Conservation (phyloP, 495 filamentous ascomycete species). For the Penicillium longicatenatum region DNA sequence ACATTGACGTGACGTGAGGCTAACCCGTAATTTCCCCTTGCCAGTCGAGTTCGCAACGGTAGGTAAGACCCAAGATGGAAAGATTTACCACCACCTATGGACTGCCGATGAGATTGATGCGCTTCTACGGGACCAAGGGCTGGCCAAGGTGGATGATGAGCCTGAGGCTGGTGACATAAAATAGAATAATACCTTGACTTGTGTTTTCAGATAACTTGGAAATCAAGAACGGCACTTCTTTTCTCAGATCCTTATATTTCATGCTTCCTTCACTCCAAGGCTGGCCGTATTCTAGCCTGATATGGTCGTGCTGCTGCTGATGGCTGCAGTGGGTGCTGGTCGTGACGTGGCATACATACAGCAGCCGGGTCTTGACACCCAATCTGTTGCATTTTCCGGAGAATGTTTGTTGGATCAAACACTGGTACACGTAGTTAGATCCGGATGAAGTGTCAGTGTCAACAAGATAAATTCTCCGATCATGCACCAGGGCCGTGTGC, state of each 20-base stretch:
- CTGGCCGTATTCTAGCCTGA: neutral
- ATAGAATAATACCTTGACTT: conserved; percentile 42
- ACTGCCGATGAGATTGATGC: conserved; percentile 94
- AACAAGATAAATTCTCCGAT: conserved; percentile 19
- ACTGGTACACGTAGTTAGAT: conserved; percentile 39
- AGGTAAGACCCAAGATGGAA: conserved; percentile 88
- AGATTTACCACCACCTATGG: conserved; percentile 98
- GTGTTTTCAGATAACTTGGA: conserved; percentile 31
- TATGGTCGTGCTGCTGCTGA: conserved; percentile 14
- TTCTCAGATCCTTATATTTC: conserved; percentile 4
- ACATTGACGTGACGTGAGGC: conserved; percentile 14
- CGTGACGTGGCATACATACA: conserved; percentile 46
- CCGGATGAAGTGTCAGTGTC: conserved; percentile 1
- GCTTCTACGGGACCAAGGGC: conserved; percentile 88
- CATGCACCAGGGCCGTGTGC: neutral
- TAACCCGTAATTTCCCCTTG: conserved; percentile 30
- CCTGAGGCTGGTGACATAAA: conserved; percentile 63
- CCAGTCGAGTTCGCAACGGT: conserved; percentile 98
- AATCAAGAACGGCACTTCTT: conserved; percentile 25
- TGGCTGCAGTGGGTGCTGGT: conserved; percentile 30
- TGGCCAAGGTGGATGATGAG: conserved; percentile 84
- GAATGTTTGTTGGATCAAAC: conserved; percentile 19
- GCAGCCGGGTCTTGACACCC: conserved; percentile 25
- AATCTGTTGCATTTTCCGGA: conserved; percentile 22
- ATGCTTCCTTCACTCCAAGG: neutral